Conservation (phyloP, 179 eudicot genomes). For the Patellifolia procumbens region DNA sequence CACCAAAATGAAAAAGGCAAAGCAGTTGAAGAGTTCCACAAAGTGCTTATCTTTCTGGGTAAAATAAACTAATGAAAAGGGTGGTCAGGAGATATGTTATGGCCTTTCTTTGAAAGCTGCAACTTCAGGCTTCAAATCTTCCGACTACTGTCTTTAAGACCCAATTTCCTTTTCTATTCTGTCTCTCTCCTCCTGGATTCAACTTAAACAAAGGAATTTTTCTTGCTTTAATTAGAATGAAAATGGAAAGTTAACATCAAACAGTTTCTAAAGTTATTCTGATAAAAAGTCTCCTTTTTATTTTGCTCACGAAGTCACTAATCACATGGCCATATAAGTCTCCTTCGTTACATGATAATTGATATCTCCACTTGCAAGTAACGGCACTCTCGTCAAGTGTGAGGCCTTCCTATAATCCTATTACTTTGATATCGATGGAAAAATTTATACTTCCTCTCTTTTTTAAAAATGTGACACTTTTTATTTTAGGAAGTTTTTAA, state of each 20-base stretch:
- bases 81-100: slow-evolving; percentile 7
- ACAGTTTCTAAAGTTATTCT: background rate
- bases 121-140: background rate
- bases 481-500: too few relatives aligned
- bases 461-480: too few relatives aligned
- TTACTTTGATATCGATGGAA: too few relatives aligned
- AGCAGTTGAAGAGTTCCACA: slow-evolving; percentile 12
- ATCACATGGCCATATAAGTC: slow-evolving; percentile 19
- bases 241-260: slow-evolving; percentile 1
- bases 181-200: slow-evolving; percentile 1
- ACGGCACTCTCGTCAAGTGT: too few relatives aligned
- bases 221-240: background rate
- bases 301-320: background rate
- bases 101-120: slow-evolving; percentile 19
- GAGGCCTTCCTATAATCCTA: too few relatives aligned
- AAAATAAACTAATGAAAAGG: slow-evolving; percentile 1
- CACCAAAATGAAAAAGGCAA: slow-evolving; percentile 5
- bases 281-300: background rate
- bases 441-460: too few relatives aligned
- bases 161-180: background rate
- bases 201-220: background rate
- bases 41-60: slow-evolving; percentile 13
- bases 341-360: background rate
- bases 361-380: slow-evolving; percentile 1
- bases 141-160: background rate